Conservation (phyloP, 495 filamentous ascomycete genomes). For the Hyaloscypha finlandica region DNA sequence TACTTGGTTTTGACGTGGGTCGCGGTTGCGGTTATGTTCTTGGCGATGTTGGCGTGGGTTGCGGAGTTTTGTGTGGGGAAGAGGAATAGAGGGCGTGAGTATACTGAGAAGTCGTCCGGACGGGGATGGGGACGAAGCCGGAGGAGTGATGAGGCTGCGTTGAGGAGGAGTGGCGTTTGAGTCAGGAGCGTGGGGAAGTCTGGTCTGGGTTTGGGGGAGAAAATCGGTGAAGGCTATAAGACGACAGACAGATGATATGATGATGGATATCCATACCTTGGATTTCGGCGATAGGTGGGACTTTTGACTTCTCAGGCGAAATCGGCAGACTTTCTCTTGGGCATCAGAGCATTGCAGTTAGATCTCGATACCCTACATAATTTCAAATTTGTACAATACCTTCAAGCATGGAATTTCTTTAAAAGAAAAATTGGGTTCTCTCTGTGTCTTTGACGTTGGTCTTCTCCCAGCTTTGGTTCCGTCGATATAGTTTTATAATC, state of each 20-base stretch:
- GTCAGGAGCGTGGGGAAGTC: not conserved
- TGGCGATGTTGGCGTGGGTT: conserved; percentile 44
- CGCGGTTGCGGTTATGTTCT: conserved; percentile 50
- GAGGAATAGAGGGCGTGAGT: conserved; percentile 17
- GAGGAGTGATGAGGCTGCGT: conserved; percentile 24
- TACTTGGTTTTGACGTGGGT: conserved; percentile 66
- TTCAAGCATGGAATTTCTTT: not conserved
- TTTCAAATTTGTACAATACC: conserved; percentile 3
- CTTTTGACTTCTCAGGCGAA: conserved; percentile 6
- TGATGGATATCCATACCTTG: not conserved
- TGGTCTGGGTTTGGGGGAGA: not conserved
- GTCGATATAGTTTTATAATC: no score
- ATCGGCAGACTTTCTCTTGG: not conserved
- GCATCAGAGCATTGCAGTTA: conserved; percentile 1
- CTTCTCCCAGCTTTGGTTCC: no score
- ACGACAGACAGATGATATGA: not conserved
- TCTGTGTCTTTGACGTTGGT: not conserved
- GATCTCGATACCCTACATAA: conserved; percentile 3
- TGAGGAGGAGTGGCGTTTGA: conserved; percentile 28
- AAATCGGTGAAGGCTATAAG: not conserved
- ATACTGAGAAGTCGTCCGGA: conserved; percentile 21
- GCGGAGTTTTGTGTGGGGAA: conserved; percentile 31
- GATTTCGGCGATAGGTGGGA: not conserved
- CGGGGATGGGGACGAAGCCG: conserved; percentile 16
- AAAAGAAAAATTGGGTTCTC: not conserved